phyloP scores from a whole-genome alignment of 768 basidiomycete genomes.

The Naganishia vishniacii region DNA sequence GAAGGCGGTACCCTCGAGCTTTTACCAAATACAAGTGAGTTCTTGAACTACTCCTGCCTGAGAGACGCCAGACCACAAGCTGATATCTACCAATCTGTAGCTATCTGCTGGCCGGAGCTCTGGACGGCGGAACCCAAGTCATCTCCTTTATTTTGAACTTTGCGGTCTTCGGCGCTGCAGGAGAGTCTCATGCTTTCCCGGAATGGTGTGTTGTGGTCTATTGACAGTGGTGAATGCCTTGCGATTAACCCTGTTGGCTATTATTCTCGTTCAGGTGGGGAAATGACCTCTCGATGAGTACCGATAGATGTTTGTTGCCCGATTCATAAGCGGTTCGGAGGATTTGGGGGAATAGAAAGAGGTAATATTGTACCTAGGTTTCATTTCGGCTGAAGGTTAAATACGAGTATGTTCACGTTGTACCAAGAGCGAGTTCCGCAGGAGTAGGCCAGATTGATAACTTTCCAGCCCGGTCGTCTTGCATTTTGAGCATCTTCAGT shows the following conservation, averaged over 20 bases:
- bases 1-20: slow-evolving; percentile 50
- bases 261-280: slow-evolving; percentile 3
- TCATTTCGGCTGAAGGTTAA: no score
- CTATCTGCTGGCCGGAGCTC: slow-evolving; percentile 51
- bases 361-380: no score
- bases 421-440: no score
- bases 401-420: no score
- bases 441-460: no score
- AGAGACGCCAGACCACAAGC: slow-evolving; percentile 28
- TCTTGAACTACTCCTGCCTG: background rate
- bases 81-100: slow-evolving; percentile 26
- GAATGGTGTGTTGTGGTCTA: slow-evolving; percentile 21
- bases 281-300: slow-evolving; percentile 3
- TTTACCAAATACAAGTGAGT: slow-evolving; percentile 47
- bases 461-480: no score
- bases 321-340: no score
- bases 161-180: slow-evolving; percentile 46
- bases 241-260: no score
- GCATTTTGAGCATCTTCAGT: no score
- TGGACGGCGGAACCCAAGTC: slow-evolving; percentile 51
- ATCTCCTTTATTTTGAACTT: slow-evolving; percentile 35
- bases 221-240: no score
- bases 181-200: slow-evolving; percentile 29
- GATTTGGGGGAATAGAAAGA: no score
- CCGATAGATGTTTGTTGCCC: slow-evolving; percentile 18